Evolutionary conservation across 495 filamentous ascomycete species (phyloP), one percentile per base, ranked within the genome.

Genomic region (Chaetomium tenue): DNA sequence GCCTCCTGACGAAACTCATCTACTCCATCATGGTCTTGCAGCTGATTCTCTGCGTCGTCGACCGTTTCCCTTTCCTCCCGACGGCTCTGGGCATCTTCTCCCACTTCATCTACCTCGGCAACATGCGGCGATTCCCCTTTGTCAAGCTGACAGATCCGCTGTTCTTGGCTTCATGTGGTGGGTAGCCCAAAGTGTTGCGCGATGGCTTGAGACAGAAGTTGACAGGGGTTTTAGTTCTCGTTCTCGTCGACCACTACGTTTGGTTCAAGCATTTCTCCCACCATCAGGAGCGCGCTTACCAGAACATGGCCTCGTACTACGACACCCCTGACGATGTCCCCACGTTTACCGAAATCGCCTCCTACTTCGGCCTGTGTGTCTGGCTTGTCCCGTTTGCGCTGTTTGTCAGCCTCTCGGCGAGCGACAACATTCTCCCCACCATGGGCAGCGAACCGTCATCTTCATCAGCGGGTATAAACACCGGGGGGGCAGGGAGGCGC

Each of bases 331-430:
- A 79, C 13, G 80, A 88, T 59, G 77, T 91, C 60, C 94, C 94
- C 3, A 88, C 85, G 40, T 98, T 98, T 76, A 93, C 92, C 12
- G 92, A 98, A 75, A 92, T 98, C 47, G 92, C 93, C 0, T 93
- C 91, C 1, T 98, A 93, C 74, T 98, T 98, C 71, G 94, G 94
- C 5, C 81, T 98, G 11, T 97, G 91, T 73, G 91, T 98, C 16
- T 98, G 94, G 94, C 83, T 98, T 15, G 89, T 97, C 2, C 94
- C 94, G 0, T 98, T 98, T 75, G 87, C 93, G 28, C 83, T 98
- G 42, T 98, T 98, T 71, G 93, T 98, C 33, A 92, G 88, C 60
- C 78, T 98, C 20, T 93, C 89, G 20, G 95, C 94, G 2, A 89
- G 91, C 51, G 94, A 98, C 68, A 97, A 98, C 74, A 89, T 98